A percentile compares a stretch with the other conserved stretches of the same genome.
phyloP scores from a whole-genome alignment of 2,329 filamentous ascomycete genomes.

The Emergomyces africanus region DNA sequence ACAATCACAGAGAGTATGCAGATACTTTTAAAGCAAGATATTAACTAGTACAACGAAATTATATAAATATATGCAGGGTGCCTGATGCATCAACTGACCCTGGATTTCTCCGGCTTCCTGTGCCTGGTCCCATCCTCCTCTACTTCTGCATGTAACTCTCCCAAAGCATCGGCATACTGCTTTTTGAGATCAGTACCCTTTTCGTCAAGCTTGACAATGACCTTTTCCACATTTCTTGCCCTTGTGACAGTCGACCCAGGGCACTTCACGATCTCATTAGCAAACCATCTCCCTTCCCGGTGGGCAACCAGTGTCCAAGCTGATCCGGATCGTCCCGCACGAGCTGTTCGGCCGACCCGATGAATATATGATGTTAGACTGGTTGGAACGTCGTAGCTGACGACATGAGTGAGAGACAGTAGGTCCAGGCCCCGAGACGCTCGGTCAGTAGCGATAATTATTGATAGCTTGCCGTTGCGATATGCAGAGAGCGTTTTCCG shows the following conservation, averaged over 20 bases:
- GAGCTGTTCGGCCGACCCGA: constrained; percentile 78
- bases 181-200: constrained; percentile 17
- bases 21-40: not conserved
- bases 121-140: not conserved
- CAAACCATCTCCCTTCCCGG: constrained; percentile 82
- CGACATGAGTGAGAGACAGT: constrained; percentile 62
- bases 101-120: not conserved
- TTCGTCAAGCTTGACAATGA: constrained; percentile 19
- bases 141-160: constrained; percentile 27
- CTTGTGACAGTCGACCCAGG: constrained; percentile 22
- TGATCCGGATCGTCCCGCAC: constrained; percentile 60
- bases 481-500: constrained; percentile 58
- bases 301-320: constrained; percentile 82
- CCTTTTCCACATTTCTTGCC: constrained; percentile 17
- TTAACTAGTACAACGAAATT: not conserved
- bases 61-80: not conserved
- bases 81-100: not conserved
- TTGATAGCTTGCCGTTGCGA: constrained; percentile 46
- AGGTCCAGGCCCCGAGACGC: constrained; percentile 84
- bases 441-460: constrained; percentile 86
- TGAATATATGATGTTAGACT: constrained; percentile 79
- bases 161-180: constrained; percentile 23
- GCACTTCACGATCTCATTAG: constrained; percentile 58
- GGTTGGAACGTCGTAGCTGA: constrained; percentile 86
- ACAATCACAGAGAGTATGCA: not conserved